phyloP scores from a whole-genome alignment of 495 filamentous ascomycete species.

The Trichoderma erinaceum region DNA sequence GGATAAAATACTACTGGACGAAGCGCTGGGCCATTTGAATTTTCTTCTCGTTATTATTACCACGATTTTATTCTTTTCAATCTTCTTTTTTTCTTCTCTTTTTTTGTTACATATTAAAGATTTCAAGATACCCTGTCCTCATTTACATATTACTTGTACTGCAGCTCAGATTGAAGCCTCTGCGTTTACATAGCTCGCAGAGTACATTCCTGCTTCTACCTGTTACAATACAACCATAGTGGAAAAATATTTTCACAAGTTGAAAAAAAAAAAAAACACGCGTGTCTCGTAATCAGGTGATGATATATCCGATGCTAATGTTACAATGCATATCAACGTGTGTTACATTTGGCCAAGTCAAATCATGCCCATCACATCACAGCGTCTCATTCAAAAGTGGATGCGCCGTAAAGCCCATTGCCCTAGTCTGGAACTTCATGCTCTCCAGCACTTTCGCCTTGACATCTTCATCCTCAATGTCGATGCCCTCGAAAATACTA shows the following conservation, averaged over 20 bases:
- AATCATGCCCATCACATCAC: neutral
- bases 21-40: neutral
- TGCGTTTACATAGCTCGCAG: neutral
- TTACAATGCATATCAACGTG: neutral
- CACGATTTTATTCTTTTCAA: neutral
- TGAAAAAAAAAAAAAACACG: neutral
- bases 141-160: neutral
- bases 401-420: constrained; percentile 50
- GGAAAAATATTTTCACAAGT: neutral
- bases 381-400: constrained; percentile 33
- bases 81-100: neutral
- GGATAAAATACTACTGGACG: neutral
- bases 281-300: neutral
- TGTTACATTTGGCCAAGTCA: neutral
- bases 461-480: constrained; percentile 50
- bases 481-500: constrained; percentile 56
- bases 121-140: constrained; percentile 12
- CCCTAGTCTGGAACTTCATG: constrained; percentile 61
- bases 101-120: neutral
- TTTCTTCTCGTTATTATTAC: neutral
- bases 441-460: constrained; percentile 65
- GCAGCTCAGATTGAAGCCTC: constrained; percentile 1
- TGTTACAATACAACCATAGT: neutral
- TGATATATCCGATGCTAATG: neutral
- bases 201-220: neutral